Evolutionary conservation across 768 basidiomycete species (phyloP), one percentile per base, ranked within the genome.

Genomic region (Ramaria sp.): DNA sequence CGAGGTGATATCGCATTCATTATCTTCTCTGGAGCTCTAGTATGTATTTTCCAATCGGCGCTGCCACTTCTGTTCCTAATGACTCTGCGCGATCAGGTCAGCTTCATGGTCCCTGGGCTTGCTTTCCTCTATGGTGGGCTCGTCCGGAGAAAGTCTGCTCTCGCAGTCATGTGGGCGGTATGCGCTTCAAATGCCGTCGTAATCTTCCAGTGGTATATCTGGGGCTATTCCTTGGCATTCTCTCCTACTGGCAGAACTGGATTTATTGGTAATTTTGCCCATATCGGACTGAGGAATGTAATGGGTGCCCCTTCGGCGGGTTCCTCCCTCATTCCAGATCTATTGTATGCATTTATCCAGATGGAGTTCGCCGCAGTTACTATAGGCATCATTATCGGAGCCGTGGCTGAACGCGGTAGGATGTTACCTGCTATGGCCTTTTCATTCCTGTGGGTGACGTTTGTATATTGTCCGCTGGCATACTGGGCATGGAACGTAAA

Each of bases 381-480:
- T 1, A 82, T 84, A 15, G 82, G 73, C 12, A 88, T 88, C 48
- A 65, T 89, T 25, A 73, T 86, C 75, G 85, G 85, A 42, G 84
- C 50, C 34, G 53, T 54, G 9, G 91, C 91, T 5, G 92, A 94
- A 68, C 85, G 91, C 54, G 88, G 88, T 1, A 78, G 88, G 45
- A 78, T 94, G 34, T 71, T 89, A 5, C 91, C 90, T 0, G 79
- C 83, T 9, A 82, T 92, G 75, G 71, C 89, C 20, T 80, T 94
- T 64, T 76, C 79, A 3, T 93, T 93, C 68, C 58, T 82, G 52
- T 96, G 91, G 92, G 72, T 83, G 64, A 93, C 90, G 5, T 59
- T 93, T 50, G 89, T 93, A 16, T 92, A 93, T 66, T 89, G 86
- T 61, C 89, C 88, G 8, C 74, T 94, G 56, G 90, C 89, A 30